Percentiles rank a stretch among this genome's conserved stretches.
These are phyloP conservation scores for Nemophila menziesii DNA, from an alignment of 257 asterid genomes.

Conservation along the genomic window DNA sequence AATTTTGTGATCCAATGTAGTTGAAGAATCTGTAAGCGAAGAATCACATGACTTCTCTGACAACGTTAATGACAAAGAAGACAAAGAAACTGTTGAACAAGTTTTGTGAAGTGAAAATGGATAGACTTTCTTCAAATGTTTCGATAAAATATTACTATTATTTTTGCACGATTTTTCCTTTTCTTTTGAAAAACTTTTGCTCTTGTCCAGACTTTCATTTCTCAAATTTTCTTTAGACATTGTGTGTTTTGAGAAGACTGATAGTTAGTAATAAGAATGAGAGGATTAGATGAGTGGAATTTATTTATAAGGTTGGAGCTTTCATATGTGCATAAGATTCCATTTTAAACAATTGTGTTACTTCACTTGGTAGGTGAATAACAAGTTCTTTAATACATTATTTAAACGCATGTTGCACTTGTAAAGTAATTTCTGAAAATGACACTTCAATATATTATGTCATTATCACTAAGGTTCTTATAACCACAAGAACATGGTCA, in stretches of 20 bases:
- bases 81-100: constrained; percentile 52
- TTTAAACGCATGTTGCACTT: constrained; percentile 33
- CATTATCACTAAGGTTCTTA: neutral
- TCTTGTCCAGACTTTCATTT: constrained; percentile 32
- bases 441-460: constrained; percentile 6
- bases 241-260: constrained; percentile 7
- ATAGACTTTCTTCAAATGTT: constrained; percentile 52
- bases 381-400: constrained; percentile 29
- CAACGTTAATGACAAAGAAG: constrained; percentile 56
- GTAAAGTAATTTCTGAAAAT: constrained; percentile 20
- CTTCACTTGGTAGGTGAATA: constrained; percentile 37
- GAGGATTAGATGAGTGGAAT: neutral
- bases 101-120: constrained; percentile 56
- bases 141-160: constrained; percentile 40
- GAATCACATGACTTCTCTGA: constrained; percentile 73
- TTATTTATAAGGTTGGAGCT: constrained; percentile 13
- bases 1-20: constrained; percentile 46
- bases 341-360: neutral
- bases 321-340: constrained; percentile 3
- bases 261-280: constrained; percentile 4
- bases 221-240: constrained; percentile 37
- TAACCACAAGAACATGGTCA: neutral
- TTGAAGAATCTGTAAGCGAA: constrained; percentile 37
- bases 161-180: constrained; percentile 37
- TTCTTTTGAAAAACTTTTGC: constrained; percentile 17